These are phyloP conservation scores for Exsudoporus frostii DNA, from an alignment of 768 basidiomycete species.

Conservation along the genomic window DNA sequence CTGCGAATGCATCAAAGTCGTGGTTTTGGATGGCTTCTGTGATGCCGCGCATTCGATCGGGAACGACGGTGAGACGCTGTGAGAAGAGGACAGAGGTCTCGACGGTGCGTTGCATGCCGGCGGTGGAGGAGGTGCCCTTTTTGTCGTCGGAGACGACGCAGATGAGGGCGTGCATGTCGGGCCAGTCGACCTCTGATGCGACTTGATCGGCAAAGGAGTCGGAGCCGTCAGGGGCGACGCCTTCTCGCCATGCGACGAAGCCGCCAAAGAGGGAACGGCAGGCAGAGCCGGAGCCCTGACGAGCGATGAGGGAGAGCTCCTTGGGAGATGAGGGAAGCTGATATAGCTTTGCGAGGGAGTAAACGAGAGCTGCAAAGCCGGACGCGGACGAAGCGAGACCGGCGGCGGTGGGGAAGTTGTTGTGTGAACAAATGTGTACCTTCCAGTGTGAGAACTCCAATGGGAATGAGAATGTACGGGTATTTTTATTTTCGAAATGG, in stretches of 20 bases:
- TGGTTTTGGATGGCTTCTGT: conserved; percentile 69
- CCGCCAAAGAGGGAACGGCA: conserved; percentile 98
- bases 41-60: conserved; percentile 80
- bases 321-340: conserved; percentile 73
- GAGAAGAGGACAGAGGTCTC: conserved; percentile 86
- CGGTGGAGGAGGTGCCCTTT: conserved; percentile 92
- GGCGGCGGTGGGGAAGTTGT: conserved; percentile 99
- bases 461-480: background rate
- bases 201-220: conserved; percentile 90
- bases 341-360: conserved; percentile 87
- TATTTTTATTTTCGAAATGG: background rate
- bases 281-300: conserved; percentile 96
- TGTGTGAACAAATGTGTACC: conserved; percentile 90
- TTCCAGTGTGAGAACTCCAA: conserved; percentile 37
- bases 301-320: conserved; percentile 86
- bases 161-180: conserved; percentile 93
- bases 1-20: conserved; percentile 88
- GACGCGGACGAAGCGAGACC: conserved; percentile 97
- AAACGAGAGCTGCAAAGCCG: conserved; percentile 92
- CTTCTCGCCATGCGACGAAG: conserved; percentile 87
- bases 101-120: conserved; percentile 97
- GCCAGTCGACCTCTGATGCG: conserved; percentile 86
- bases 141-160: conserved; percentile 95
- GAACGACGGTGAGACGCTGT: conserved; percentile 90
- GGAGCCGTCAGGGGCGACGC: conserved; percentile 56